Evolutionary conservation across 352 stramenopile genomes (phyloP).

Genomic region (Phytophthora nicotianae): DNA sequence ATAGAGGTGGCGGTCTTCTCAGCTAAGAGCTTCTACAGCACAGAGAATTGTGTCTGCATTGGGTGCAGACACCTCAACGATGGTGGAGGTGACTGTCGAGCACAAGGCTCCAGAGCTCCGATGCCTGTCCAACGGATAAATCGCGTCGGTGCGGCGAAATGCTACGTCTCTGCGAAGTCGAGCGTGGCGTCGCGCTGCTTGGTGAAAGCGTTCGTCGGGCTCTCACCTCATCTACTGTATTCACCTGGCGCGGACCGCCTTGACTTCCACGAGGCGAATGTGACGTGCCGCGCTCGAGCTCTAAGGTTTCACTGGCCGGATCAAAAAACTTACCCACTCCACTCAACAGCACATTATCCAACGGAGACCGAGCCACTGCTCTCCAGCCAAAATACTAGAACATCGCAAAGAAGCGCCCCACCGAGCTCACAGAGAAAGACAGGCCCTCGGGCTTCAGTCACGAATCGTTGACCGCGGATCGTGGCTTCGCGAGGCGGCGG

Average conservation of each 20-base stretch:
- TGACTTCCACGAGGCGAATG: conserved; percentile 10
- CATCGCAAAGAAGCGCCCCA: conserved; percentile 23
- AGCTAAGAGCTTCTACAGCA: conserved; percentile 3
- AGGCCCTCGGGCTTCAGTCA: conserved; percentile 7
- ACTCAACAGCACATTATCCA: background rate
- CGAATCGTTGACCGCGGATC: no score
- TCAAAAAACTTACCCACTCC: no score
- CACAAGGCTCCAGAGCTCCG: background rate
- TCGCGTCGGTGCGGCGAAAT: conserved; percentile 11
- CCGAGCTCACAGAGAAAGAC: conserved; percentile 20
- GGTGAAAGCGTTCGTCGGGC: conserved; percentile 12
- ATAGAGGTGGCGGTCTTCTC: background rate
- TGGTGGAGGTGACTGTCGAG: conserved; percentile 11
- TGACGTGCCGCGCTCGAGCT: background rate
- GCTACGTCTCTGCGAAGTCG: conserved; percentile 8
- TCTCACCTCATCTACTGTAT: conserved; percentile 15
- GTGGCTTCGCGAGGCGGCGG: conserved; percentile 3
- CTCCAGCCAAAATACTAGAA: background rate
- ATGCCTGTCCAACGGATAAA: conserved; percentile 1
- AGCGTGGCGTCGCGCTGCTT: conserved; percentile 14
- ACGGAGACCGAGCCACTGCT: background rate
- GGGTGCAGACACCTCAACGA: conserved; percentile 9
- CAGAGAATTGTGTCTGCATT: conserved; percentile 11
- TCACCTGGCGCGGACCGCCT: conserved; percentile 11
- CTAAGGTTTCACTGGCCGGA: no score